Conservation (phyloP, 129 eudicot genomes). For the Dittrichia graveolens region DNA sequence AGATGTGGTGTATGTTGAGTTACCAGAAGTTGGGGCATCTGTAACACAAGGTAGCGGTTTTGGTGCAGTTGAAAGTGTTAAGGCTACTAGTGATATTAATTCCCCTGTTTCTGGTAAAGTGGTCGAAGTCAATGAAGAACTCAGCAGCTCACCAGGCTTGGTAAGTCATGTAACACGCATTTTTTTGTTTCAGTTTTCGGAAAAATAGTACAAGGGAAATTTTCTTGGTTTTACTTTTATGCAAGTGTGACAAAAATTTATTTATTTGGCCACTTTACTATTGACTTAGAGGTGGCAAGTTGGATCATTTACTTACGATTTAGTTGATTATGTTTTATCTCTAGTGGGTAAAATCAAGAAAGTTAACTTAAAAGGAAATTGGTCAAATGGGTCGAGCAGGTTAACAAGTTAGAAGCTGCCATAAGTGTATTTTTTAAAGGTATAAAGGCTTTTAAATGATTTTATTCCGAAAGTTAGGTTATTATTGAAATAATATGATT, state of each 20-base stretch:
- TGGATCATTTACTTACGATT: no score
- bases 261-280: background rate
- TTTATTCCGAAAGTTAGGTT: no score
- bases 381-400: no score
- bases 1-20: constrained; percentile 80
- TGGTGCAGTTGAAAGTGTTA: constrained; percentile 86
- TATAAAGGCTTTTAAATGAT: no score
- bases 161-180: constrained; percentile 37
- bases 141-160: constrained; percentile 58
- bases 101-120: constrained; percentile 83
- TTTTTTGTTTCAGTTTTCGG: background rate
- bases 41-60: constrained; percentile 60
- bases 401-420: no score
- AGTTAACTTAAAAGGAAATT: no score
- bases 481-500: no score
- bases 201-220: background rate
- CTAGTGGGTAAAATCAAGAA: no score
- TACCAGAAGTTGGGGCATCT: constrained; percentile 55
- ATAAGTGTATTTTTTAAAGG: no score
- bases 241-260: background rate
- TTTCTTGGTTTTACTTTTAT: background rate
- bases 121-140: constrained; percentile 58
- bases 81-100: constrained; percentile 75
- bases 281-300: no score
- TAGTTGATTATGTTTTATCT: no score